Percentiles rank a stretch among this genome's conserved stretches.
Evolutionary conservation across 768 basidiomycete species (phyloP).

Genomic region (Suillus americanus): DNA sequence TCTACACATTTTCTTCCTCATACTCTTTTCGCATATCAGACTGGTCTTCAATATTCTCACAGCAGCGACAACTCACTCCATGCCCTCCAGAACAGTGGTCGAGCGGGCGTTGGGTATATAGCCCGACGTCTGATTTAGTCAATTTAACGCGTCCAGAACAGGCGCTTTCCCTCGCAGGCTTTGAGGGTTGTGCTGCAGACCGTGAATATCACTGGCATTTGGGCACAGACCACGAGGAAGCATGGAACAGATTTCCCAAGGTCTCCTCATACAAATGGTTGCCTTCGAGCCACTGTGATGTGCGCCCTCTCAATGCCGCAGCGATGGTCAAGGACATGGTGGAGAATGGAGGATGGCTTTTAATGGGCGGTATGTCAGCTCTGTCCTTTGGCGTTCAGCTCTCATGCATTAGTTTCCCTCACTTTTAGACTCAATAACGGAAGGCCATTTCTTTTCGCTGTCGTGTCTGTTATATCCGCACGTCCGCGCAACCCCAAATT

Average conservation of each 20-base stretch:
- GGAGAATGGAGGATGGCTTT: constrained; percentile 68
- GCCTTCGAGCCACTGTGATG: constrained; percentile 44
- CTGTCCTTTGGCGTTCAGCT: not conserved
- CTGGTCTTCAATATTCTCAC: constrained; percentile 27
- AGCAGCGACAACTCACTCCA: constrained; percentile 21
- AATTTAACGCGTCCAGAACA: constrained; percentile 42
- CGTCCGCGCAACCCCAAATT: constrained; percentile 64
- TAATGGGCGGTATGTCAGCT: constrained; percentile 53
- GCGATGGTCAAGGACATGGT: constrained; percentile 57
- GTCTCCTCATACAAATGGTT: constrained; percentile 55
- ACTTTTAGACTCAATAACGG: constrained; percentile 60
- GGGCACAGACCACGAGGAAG: constrained; percentile 46
- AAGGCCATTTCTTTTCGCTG: constrained; percentile 73
- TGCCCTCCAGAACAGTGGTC: constrained; percentile 39
- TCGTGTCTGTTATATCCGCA: constrained; percentile 68
- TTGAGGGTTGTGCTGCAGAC: constrained; percentile 61
- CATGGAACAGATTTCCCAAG: constrained; percentile 52
- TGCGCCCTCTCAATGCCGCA: constrained; percentile 41
- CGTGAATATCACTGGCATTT: constrained; percentile 67
- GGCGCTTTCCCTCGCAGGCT: constrained; percentile 51
- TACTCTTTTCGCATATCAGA: constrained; percentile 14
- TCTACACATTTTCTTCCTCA: constrained; percentile 30
- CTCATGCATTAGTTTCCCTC: not conserved
- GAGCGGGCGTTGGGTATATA: constrained; percentile 41
- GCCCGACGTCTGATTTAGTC: constrained; percentile 33